Percentiles rank a stretch among this genome's conserved stretches.
These are phyloP conservation scores for Tetrahymena malaccensis DNA, from an alignment of 73 alveolate species.

Conservation along the genomic window DNA sequence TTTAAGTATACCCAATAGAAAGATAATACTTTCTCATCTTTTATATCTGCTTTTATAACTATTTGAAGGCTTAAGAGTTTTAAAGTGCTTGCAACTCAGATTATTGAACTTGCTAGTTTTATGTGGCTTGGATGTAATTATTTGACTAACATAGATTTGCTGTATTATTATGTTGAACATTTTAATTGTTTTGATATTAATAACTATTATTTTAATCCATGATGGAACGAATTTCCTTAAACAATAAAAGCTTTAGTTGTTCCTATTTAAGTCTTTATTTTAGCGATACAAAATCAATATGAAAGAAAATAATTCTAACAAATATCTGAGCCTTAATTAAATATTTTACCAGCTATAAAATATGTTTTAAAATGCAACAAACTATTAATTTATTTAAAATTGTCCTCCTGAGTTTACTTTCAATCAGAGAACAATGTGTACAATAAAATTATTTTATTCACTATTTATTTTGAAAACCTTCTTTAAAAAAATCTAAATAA, in stretches of 20 bases:
- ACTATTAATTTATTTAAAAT: background rate
- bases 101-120: background rate
- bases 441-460: background rate
- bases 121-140: background rate
- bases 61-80: background rate
- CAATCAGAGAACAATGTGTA: background rate
- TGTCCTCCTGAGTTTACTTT: background rate
- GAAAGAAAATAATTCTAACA: background rate
- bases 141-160: background rate
- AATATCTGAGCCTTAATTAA: background rate
- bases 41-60: background rate
- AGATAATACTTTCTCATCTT: background rate
- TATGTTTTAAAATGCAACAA: background rate
- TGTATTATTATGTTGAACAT: background rate
- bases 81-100: background rate
- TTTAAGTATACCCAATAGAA: background rate
- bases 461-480: background rate
- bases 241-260: background rate
- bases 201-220: background rate
- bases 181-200: background rate
- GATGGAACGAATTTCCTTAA: background rate
- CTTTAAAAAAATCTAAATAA: background rate
- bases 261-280: background rate
- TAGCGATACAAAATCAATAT: background rate
- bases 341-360: background rate